Percentiles rank a stretch among this genome's conserved stretches.
Conservation (phyloP, 176 grass and related monocot species). For the Eremochloa ophiuroides region DNA sequence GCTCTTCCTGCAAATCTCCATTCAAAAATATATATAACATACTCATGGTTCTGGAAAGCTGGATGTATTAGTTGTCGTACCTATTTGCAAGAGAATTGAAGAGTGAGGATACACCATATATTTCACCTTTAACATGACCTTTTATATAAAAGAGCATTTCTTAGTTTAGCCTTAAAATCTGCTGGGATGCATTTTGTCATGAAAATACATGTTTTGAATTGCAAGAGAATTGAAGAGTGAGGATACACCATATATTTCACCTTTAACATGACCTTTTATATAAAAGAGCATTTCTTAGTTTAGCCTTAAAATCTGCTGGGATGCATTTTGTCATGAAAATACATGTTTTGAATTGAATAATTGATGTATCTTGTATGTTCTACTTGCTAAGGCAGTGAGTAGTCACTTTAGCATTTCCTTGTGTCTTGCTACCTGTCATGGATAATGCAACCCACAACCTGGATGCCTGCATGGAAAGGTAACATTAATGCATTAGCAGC, state of each 20-base stretch:
- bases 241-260: neutral
- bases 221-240: neutral
- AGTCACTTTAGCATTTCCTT: neutral
- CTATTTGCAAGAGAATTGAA: neutral
- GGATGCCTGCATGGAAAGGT: neutral
- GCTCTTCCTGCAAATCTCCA: neutral
- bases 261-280: neutral
- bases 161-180: neutral
- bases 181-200: neutral
- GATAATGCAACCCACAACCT: neutral
- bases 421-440: neutral
- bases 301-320: neutral
- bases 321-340: neutral
- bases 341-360: neutral
- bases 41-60: neutral
- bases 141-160: constrained; percentile 1
- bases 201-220: neutral
- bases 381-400: neutral
- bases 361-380: neutral
- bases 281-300: neutral
- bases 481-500: neutral
- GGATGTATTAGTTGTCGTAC: neutral
- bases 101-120: neutral
- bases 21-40: neutral
- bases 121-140: neutral